Evolutionary conservation across 2,329 filamentous ascomycete species (phyloP), one percentile per base, ranked within the genome.

Genomic region (Penicillium griseofulvum): DNA sequence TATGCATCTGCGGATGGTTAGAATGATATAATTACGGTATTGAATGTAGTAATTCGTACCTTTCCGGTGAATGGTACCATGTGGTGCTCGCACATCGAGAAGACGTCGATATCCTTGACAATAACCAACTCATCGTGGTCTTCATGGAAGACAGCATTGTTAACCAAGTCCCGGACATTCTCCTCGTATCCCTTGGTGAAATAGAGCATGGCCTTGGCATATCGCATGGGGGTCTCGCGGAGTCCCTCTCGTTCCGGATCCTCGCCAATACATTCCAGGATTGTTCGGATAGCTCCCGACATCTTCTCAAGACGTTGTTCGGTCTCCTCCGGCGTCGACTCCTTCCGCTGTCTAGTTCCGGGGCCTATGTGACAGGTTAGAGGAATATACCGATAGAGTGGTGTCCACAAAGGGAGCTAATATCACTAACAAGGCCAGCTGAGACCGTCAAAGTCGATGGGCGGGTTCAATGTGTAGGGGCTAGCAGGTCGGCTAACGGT

Each of bases 161-260:
- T 97, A 59, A 97, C 90, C 62, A 97, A 89, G 70, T 96, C 90
- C 58, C 86, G 82, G 52, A 97, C 84, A 68, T 97, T 97, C 78
- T 96, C 87, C 77, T 97, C 91, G 72, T 99, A 99, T 41, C 94
- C 94, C 73, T 95, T 91, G 6, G 94, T 99, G 74, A 99, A 91
- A 79, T 89, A 95, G 60, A 97, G 84, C 83, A 99, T 87, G 14
- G 94, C 94, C 75, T 96, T 94, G 44, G 94, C 93, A 73, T 97
- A 99, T 58, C 94, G 84, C 68, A 89, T 85, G 0, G 94, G 94
- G 0, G 85, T 87, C 47, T 81, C 80, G n/a, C 80, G 77, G 50
- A 87, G 74, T 4, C 85, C 85, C 67, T 87, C 85, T 47, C 85
- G 78, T 56, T 86, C 81, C 0, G 84, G 83, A 61, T 87, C 85